phyloP scores from a whole-genome alignment of 2,329 filamentous ascomycete genomes.

The Cladorrhinum sp. region DNA sequence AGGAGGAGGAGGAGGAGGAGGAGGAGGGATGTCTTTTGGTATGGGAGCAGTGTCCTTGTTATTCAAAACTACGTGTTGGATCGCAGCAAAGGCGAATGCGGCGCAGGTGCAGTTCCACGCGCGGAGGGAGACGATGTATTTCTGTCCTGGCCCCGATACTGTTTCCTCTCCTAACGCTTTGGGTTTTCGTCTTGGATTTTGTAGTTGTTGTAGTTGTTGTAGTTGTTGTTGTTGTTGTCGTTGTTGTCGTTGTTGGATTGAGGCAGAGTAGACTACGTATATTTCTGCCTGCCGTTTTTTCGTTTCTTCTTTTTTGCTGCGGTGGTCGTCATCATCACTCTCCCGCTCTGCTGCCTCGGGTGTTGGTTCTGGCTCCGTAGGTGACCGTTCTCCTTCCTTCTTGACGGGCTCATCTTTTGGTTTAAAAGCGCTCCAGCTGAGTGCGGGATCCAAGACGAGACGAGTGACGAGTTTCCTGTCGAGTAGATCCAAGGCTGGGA shows the following conservation, averaged over 20 bases:
- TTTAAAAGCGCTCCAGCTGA: neutral
- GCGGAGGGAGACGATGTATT: slow-evolving; percentile 60
- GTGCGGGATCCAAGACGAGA: slow-evolving; percentile 34
- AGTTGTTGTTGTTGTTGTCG: neutral
- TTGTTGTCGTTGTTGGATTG: neutral
- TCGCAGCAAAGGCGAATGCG: slow-evolving; percentile 71
- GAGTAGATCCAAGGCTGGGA: slow-evolving; percentile 83
- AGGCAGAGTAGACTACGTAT: neutral
- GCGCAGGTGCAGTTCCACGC: slow-evolving; percentile 92
- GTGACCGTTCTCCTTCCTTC: too few species aligned
- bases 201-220: too few species aligned
- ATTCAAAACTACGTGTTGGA: neutral
- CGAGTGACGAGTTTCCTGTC: slow-evolving; percentile 71
- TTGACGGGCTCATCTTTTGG: too few species aligned
- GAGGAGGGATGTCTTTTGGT: too few species aligned
- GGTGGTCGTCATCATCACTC: too few species aligned
- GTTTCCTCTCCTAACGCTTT: too few species aligned
- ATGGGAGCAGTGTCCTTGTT: too few species aligned
- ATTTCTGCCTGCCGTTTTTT: neutral
- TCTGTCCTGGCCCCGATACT: slow-evolving; percentile 6
- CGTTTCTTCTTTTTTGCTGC: neutral
- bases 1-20: too few species aligned
- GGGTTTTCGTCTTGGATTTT: too few species aligned
- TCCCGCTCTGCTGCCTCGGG: too few species aligned
- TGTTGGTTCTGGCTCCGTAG: neutral